Evolutionary conservation across 352 stramenopile species (phyloP).

Genomic region (Phytopythium montanum): DNA sequence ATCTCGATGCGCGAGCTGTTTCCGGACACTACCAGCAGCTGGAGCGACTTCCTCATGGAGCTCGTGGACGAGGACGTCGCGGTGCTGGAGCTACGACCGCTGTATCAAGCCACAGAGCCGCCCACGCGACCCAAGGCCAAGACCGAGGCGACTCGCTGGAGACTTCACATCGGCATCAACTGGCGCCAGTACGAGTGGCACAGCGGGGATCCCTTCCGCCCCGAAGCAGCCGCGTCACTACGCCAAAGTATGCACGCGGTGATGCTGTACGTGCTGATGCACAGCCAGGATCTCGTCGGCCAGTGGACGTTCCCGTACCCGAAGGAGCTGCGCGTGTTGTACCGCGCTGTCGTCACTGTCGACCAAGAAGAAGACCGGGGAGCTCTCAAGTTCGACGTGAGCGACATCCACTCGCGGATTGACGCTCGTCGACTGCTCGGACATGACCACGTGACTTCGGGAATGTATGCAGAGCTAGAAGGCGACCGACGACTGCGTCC

Average conservation of each 20-base stretch:
- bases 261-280: slow-evolving; percentile 32
- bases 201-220: no score
- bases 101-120: neutral
- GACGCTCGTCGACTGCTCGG: slow-evolving; percentile 18
- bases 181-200: neutral
- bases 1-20: neutral
- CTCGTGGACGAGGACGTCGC: neutral
- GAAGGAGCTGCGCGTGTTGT: slow-evolving; percentile 31
- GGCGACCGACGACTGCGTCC: slow-evolving; percentile 31
- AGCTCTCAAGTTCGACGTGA: slow-evolving; percentile 23
- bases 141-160: neutral
- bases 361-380: neutral
- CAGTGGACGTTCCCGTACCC: slow-evolving; percentile 18
- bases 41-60: neutral
- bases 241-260: slow-evolving; percentile 15
- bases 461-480: neutral
- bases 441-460: slow-evolving; percentile 8
- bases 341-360: neutral
- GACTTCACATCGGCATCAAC: neutral
- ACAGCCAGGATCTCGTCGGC: neutral
- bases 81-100: neutral
- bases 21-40: neutral
- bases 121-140: neutral
- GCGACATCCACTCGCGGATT: slow-evolving; percentile 36
- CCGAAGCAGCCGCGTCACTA: neutral